Conservation (phyloP, 208 protist genomes). For the Vickermania ingenoplastis region DNA sequence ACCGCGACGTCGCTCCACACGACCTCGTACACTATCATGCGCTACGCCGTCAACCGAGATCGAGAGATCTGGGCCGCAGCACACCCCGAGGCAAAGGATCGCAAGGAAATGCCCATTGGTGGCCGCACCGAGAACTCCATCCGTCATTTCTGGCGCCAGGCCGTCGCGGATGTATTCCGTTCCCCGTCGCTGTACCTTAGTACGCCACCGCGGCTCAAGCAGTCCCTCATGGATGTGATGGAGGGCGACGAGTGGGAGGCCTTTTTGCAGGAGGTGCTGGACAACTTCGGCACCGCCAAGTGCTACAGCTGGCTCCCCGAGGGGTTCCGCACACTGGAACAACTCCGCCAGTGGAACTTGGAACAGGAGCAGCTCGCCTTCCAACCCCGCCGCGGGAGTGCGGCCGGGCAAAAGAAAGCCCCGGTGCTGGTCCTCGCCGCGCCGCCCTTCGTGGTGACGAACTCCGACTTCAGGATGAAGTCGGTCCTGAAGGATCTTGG, state of each 20-base stretch:
- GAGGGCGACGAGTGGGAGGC: not conserved
- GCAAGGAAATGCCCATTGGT: constrained; percentile 42
- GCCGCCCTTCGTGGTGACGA: constrained; percentile 38
- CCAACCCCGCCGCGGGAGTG: not conserved
- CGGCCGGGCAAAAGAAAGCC: not conserved
- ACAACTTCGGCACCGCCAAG: constrained; percentile 31
- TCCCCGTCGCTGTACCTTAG: constrained; percentile 1
- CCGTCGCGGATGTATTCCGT: constrained; percentile 17
- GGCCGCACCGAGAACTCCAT: constrained; percentile 20
- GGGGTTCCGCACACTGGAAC: constrained; percentile 26
- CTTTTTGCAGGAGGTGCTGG: constrained; percentile 19
- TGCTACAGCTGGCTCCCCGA: constrained; percentile 46
- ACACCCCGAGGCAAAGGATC: constrained; percentile 13
- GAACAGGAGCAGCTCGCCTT: constrained; percentile 1
- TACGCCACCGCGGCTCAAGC: not conserved
- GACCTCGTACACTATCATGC: constrained; percentile 4
- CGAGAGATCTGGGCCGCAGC: constrained; percentile 5
- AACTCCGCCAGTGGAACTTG: constrained; percentile 26
- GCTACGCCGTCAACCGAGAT: constrained; percentile 8
- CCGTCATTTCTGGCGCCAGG: constrained; percentile 30
- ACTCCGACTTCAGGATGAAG: constrained; percentile 25
- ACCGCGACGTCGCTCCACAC: constrained; percentile 5
- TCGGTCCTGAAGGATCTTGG: constrained; percentile 21
- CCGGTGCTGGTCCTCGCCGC: constrained; percentile 11
- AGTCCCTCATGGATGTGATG: not conserved